Conservation (phyloP, 768 basidiomycete genomes). For the Lentinula edodes region DNA sequence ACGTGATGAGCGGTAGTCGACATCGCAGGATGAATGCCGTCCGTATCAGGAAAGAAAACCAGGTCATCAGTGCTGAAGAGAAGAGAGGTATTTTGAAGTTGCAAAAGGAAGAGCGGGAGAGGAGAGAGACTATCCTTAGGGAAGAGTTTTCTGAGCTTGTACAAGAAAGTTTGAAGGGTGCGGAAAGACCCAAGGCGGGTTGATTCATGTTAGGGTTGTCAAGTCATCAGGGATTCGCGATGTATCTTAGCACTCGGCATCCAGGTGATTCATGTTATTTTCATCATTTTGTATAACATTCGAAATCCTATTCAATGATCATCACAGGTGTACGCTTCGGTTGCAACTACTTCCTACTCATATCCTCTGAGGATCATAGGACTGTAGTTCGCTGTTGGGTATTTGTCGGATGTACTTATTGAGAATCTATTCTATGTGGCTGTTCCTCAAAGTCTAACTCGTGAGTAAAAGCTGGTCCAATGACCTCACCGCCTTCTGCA, state of each 20-base stretch:
- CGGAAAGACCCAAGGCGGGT: slow-evolving; percentile 11
- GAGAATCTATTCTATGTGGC: too few relatives aligned
- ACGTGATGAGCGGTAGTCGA: slow-evolving; percentile 95
- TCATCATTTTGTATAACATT: not conserved
- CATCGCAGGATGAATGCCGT: slow-evolving; percentile 99
- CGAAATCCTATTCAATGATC: not conserved
- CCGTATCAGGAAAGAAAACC: slow-evolving; percentile 98
- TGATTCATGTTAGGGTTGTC: not conserved
- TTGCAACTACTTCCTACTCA: too few relatives aligned
- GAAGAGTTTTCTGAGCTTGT: slow-evolving; percentile 89
- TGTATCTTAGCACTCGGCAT: not conserved
- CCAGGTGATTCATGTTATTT: not conserved
- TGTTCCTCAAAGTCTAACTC: too few relatives aligned
- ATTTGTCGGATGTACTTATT: too few relatives aligned
- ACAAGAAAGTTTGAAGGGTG: slow-evolving; percentile 62
- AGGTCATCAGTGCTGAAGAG: slow-evolving; percentile 98
- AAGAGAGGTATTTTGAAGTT: slow-evolving; percentile 93
- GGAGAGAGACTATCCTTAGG: slow-evolving; percentile 83
- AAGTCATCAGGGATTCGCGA: not conserved
- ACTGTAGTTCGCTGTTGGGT: too few relatives aligned
- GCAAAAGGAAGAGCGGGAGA: slow-evolving; percentile 89
- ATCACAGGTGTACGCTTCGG: not conserved
- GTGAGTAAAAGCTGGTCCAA: too few relatives aligned
- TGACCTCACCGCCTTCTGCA: too few relatives aligned
- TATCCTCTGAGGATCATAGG: too few relatives aligned